Conservation (phyloP, 2,329 filamentous ascomycete genomes). For the Xylaria sp. region DNA sequence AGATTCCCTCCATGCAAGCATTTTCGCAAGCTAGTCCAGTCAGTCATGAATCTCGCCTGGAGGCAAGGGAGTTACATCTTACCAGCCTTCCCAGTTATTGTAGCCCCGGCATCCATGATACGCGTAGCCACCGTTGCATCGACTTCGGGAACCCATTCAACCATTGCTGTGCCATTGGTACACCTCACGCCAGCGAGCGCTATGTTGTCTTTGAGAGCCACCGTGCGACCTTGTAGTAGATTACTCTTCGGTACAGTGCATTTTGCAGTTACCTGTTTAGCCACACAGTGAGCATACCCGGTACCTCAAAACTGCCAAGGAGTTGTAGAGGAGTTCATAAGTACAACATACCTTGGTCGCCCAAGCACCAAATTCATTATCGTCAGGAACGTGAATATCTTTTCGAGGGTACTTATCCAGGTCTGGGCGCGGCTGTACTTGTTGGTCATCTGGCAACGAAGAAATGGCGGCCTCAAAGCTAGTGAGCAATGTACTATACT, state of each 20-base stretch:
- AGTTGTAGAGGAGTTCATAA: background rate
- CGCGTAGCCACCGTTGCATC: constrained; percentile 53
- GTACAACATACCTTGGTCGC: constrained; percentile 32
- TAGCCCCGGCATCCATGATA: constrained; percentile 48
- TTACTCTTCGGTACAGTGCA: constrained; percentile 31
- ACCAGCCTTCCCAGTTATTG: constrained; percentile 48
- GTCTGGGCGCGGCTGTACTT: constrained; percentile 33
- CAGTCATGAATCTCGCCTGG: background rate
- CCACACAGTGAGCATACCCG: background rate
- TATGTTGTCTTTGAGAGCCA: constrained; percentile 56
- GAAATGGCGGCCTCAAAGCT: constrained; percentile 32
- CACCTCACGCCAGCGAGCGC: constrained; percentile 51
- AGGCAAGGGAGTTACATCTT: background rate
- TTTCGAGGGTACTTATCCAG: constrained; percentile 37
- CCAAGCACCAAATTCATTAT: constrained; percentile 36
- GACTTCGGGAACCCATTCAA: constrained; percentile 45
- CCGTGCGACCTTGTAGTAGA: constrained; percentile 46
- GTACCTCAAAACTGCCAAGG: background rate
- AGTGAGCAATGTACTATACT: constrained; percentile 32
- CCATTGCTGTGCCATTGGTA: constrained; percentile 50
- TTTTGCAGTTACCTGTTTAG: constrained; percentile 31
- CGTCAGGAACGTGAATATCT: constrained; percentile 35
- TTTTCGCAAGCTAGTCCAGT: constrained; percentile 51
- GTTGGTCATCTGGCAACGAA: constrained; percentile 32
- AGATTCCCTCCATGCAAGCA: constrained; percentile 49